Base-by-base conservation (phyloP, 805 yeast genomes). In the Ogataea philodendri region DNA sequence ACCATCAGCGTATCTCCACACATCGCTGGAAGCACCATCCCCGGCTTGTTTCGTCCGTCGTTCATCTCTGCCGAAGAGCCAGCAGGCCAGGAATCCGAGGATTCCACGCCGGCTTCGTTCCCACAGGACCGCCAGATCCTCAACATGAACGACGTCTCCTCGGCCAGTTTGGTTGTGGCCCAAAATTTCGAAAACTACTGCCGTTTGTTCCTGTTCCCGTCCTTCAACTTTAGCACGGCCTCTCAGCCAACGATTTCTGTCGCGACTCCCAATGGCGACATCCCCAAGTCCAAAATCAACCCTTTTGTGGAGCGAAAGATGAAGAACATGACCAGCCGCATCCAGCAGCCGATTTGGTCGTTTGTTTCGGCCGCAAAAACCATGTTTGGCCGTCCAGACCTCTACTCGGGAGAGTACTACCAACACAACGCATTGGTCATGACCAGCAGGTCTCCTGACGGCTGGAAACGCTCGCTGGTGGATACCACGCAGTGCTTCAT, bases 261-360 rank as follows among this genome's bases (percentile, higher is more conserved):
- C 9, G 14, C 30, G 11, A 9, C 32, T 4, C n/a, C 39, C 2
- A 15, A 32, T 8, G 14, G 35, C 17, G 25, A 33, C 22, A 22
- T 41, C n/a, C 15, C 37, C 15, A 51, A 48, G 21, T 21, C 19
- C 18, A 51, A 49, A 22, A 20, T 42, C 16, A 51, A 40, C 23
- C 54, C 55, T 4, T 46, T 44, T 28, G 15, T 46, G n/a, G 62
- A 57, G 9, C 57, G 48, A 20, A 52, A 49, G 27, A 39, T 49
- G 34, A 55, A 47, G 33, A 37, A 35, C 15, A 25, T 45, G 15
- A 41, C 45, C 16, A 41, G 38, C 19, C 41, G 47, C 22, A 32
- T 47, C 9, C 61, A 60, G 28, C 77, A 77, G 43, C 80, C 80
- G 3, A 39, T 75, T 3, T 76, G 81, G 81, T 60, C 75, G 0